These are phyloP conservation scores for Arthroderma uncinatum DNA, from an alignment of 2,329 filamentous ascomycete genomes.

Conservation along the genomic window DNA sequence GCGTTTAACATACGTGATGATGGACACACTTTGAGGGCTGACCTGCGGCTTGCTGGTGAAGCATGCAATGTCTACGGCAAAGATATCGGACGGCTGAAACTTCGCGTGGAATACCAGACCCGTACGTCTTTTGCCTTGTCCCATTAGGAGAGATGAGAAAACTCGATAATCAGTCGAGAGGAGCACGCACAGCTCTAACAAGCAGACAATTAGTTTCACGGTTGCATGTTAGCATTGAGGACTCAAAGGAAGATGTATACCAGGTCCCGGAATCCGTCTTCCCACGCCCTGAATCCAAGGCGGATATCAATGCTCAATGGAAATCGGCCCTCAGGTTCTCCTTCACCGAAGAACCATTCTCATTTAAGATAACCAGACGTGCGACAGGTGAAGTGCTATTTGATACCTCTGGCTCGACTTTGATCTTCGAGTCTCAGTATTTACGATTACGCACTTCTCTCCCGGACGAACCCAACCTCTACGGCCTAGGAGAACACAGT, in stretches of 20 bases:
- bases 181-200: background rate
- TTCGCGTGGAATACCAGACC: constrained; percentile 47
- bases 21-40: constrained; percentile 46
- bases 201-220: constrained; percentile 36
- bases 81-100: constrained; percentile 42
- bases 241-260: constrained; percentile 51
- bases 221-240: constrained; percentile 58
- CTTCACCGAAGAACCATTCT: constrained; percentile 46
- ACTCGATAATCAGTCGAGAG: background rate
- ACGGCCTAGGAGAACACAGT: constrained; percentile 62
- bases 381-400: constrained; percentile 37
- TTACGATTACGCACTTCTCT: constrained; percentile 57
- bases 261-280: constrained; percentile 57
- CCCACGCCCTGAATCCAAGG: constrained; percentile 40
- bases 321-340: constrained; percentile 43
- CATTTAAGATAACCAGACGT: constrained; percentile 43
- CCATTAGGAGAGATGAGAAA: background rate
- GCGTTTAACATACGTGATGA: constrained; percentile 11
- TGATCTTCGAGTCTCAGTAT: constrained; percentile 65
- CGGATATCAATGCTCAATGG: constrained; percentile 18
- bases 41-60: constrained; percentile 54
- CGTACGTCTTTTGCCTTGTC: constrained; percentile 26
- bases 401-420: constrained; percentile 50
- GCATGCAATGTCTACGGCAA: constrained; percentile 48
- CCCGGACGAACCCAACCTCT: constrained; percentile 54